A percentile compares a stretch with the other conserved stretches of the same genome.
These are phyloP conservation scores for Ochetophila trinervis DNA, from an alignment of 306 rosid genomes.

Conservation along the genomic window DNA sequence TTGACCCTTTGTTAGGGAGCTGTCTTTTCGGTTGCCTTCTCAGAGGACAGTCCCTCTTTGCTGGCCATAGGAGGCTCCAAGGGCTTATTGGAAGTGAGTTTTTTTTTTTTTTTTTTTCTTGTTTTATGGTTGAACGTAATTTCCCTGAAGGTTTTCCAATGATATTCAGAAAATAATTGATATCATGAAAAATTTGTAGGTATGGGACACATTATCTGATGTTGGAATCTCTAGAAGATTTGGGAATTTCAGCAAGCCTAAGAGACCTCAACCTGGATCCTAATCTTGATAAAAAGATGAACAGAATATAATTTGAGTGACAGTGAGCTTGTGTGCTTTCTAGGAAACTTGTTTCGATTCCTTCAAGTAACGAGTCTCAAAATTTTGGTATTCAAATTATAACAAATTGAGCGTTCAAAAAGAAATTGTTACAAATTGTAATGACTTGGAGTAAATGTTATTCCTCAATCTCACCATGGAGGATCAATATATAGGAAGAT, in stretches of 20 bases:
- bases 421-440: no score
- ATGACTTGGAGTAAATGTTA: no score
- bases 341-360: constrained; percentile 1
- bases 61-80: constrained; percentile 88
- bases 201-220: constrained; percentile 67
- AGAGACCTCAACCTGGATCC: constrained; percentile 26
- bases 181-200: constrained; percentile 36
- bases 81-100: constrained; percentile 71
- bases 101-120: constrained; percentile 5
- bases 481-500: no score
- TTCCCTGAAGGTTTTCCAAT: neutral
- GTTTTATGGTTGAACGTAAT: constrained; percentile 1
- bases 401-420: no score
- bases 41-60: constrained; percentile 76
- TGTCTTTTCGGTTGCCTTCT: constrained; percentile 63
- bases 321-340: constrained; percentile 1
- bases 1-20: constrained; percentile 65
- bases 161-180: constrained; percentile 2
- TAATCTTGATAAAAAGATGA: constrained; percentile 20
- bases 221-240: constrained; percentile 50
- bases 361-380: neutral
- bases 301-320: neutral
- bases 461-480: no score
- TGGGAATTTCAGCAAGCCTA: constrained; percentile 35
- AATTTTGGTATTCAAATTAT: constrained; percentile 7